These are phyloP conservation scores for Stellera chamaejasme DNA, from an alignment of 345 rosid genomes.

Conservation along the genomic window DNA sequence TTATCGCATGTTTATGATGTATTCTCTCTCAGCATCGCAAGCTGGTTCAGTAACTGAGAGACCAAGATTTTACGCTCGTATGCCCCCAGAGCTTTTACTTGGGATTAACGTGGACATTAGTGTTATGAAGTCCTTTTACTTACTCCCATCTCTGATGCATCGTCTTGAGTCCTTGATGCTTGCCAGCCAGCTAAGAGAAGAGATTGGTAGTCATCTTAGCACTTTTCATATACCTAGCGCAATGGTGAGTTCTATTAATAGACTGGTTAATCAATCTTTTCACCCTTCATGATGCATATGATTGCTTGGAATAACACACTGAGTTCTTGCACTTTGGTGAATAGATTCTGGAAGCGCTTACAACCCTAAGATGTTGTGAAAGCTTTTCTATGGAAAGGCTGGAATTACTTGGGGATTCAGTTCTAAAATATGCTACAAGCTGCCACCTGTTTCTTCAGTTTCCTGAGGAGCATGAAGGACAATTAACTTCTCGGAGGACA, in stretches of 20 bases:
- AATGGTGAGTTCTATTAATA: conserved; percentile 36
- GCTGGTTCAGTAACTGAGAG: conserved; percentile 26
- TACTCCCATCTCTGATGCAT: conserved; percentile 79
- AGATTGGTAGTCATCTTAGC: conserved; percentile 40
- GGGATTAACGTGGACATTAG: conserved; percentile 35
- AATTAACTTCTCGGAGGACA: conserved; percentile 39
- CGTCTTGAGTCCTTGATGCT: conserved; percentile 78
- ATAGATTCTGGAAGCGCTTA: conserved; percentile 78
- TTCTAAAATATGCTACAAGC: conserved; percentile 72
- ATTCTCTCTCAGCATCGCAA: conserved; percentile 16
- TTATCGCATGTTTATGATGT: conserved; percentile 7
- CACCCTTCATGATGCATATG: background rate
- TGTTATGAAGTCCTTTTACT: conserved; percentile 51
- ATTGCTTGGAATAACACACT: conserved; percentile 6
- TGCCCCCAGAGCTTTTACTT: conserved; percentile 86
- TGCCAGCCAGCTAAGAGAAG: conserved; percentile 87
- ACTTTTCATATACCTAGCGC: conserved; percentile 45
- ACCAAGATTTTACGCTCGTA: conserved; percentile 41
- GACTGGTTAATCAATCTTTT: conserved; percentile 1
- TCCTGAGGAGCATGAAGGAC: conserved; percentile 65
- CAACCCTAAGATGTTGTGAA: conserved; percentile 65
- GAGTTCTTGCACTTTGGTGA: conserved; percentile 4
- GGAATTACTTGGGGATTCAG: conserved; percentile 96
- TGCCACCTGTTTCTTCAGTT: conserved; percentile 62
- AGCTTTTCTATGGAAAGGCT: conserved; percentile 89